These are phyloP conservation scores for Bidens hawaiensis DNA, from an alignment of 140 eudicot species.

Conservation along the genomic window DNA sequence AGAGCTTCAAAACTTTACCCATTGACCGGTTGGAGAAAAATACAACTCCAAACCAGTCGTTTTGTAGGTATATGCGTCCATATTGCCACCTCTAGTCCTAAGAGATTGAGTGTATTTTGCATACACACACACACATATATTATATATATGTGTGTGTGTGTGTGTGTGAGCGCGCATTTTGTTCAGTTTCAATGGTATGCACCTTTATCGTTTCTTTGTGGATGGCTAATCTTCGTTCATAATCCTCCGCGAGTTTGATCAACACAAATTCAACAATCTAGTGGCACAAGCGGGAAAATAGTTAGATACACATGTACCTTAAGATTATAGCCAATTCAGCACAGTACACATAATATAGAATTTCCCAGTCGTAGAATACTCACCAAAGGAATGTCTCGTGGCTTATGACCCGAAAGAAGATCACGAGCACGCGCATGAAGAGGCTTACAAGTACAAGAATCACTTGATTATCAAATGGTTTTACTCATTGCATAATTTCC, in stretches of 20 bases:
- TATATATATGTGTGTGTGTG: background rate
- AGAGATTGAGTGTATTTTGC: background rate
- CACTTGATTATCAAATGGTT: constrained; percentile 18
- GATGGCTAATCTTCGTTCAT: constrained; percentile 47
- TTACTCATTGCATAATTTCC: constrained; percentile 11
- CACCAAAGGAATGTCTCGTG: constrained; percentile 61
- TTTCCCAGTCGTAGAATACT: constrained; percentile 19
- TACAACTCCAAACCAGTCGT: background rate
- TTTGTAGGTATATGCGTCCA: background rate
- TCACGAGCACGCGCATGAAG: constrained; percentile 45
- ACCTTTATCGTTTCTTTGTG: constrained; percentile 50
- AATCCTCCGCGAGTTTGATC: constrained; percentile 62
- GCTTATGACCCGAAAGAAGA: constrained; percentile 51
- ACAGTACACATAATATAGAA: constrained; percentile 10
- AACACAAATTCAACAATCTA: constrained; percentile 71
- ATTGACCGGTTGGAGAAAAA: background rate
- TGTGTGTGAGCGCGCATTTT: too few species aligned
- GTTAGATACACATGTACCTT: background rate
- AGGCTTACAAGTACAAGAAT: constrained; percentile 34
- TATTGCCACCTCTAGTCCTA: background rate
- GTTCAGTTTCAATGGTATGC: background rate
- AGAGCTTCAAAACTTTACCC: background rate
- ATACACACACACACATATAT: too few species aligned
- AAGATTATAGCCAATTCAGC: constrained; percentile 5
- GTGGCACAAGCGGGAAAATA: constrained; percentile 1